These are phyloP conservation scores for Lasiodiplodia sp. DNA, from an alignment of 2,329 filamentous ascomycete species.

Conservation along the genomic window DNA sequence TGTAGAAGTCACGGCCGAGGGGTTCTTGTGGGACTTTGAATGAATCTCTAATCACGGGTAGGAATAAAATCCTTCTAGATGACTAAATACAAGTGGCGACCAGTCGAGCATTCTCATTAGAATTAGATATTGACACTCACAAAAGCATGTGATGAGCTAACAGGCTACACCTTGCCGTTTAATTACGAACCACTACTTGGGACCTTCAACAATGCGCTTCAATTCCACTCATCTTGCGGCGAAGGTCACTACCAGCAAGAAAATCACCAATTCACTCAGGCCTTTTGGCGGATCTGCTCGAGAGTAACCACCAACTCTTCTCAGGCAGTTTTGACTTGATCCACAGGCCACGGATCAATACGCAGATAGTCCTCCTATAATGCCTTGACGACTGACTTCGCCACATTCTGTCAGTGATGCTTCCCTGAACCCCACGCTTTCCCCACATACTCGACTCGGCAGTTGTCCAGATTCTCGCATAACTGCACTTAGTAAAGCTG, in stretches of 20 bases:
- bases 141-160: not conserved
- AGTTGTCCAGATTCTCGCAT: conserved; percentile 55
- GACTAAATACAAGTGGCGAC: too few species aligned
- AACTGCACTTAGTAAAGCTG: conserved; percentile 57
- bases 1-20: too few species aligned
- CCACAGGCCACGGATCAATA: conserved; percentile 54
- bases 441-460: conserved; percentile 55
- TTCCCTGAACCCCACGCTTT: conserved; percentile 56
- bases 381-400: conserved; percentile 48
- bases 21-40: too few species aligned
- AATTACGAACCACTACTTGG: conserved; percentile 34
- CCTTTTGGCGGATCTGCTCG: not conserved
- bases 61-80: too few species aligned
- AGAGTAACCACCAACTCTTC: conserved; percentile 38
- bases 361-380: conserved; percentile 56
- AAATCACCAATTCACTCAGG: conserved; percentile 12
- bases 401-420: conserved; percentile 58
- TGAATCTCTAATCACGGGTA: too few species aligned
- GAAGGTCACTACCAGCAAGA: conserved; percentile 36
- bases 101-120: not conserved
- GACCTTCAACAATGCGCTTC: conserved; percentile 49
- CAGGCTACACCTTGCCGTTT: not conserved
- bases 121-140: not conserved
- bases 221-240: conserved; percentile 51
- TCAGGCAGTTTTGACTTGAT: conserved; percentile 49